Evolutionary conservation across 306 rosid species (phyloP).

Genomic region (Carpinus fangiana): DNA sequence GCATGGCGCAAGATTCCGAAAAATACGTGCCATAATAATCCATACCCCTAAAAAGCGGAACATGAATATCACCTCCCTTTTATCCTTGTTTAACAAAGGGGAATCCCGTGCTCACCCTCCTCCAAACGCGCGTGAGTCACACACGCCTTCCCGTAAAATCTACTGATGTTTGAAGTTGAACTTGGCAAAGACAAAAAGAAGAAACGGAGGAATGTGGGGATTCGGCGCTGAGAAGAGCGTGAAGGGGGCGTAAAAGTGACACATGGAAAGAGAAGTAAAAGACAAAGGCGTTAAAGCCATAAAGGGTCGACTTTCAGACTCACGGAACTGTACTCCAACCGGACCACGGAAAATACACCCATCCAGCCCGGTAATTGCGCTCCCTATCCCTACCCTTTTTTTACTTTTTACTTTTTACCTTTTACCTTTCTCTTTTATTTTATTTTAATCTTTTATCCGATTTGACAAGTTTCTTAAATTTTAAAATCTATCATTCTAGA

Average conservation of each 20-base stretch:
- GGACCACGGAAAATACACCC: constrained; percentile 13
- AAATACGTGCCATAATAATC: not conserved
- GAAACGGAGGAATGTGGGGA: not conserved
- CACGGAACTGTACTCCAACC: constrained; percentile 26
- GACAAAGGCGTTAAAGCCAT: not conserved
- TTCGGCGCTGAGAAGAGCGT: not conserved
- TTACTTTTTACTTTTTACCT: not conserved
- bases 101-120: not conserved
- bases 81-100: not conserved
- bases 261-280: not conserved
- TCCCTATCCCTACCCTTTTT: not conserved
- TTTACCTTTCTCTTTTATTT: too few relatives aligned
- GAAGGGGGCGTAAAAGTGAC: not conserved
- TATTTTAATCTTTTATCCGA: too few relatives aligned
- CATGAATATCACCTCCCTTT: not conserved
- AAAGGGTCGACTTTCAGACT: not conserved
- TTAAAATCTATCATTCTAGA: too few relatives aligned
- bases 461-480: too few relatives aligned
- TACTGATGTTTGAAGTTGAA: too few relatives aligned
- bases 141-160: not conserved
- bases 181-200: too few relatives aligned
- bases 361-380: constrained; percentile 7
- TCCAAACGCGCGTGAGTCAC: not conserved
- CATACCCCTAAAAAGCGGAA: not conserved
- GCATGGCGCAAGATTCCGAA: not conserved